These are phyloP conservation scores for Cyclotella atomus DNA, from an alignment of 108 stramenopile genomes.

Conservation along the genomic window DNA sequence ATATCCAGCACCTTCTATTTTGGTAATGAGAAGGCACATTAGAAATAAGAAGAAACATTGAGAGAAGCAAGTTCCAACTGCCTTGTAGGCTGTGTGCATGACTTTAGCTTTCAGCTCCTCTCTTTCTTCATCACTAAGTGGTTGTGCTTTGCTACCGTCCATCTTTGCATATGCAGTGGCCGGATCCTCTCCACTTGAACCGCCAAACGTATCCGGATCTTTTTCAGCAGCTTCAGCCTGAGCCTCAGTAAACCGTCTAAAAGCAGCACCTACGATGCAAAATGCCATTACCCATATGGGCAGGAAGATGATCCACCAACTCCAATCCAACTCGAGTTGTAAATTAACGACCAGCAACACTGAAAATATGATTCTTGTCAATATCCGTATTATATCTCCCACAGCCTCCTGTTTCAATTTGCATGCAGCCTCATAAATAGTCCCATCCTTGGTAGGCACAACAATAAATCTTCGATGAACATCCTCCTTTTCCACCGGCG, in stretches of 20 bases:
- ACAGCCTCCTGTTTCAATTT: constrained; percentile 62
- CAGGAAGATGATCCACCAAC: constrained; percentile 87
- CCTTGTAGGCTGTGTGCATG: constrained; percentile 58
- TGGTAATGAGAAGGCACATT: constrained; percentile 68
- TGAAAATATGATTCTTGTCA: constrained; percentile 64
- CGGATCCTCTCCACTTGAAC: not conserved
- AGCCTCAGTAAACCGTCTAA: constrained; percentile 63
- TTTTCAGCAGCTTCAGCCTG: constrained; percentile 63
- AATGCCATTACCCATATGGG: constrained; percentile 72
- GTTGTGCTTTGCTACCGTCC: constrained; percentile 33
- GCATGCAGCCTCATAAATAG: constrained; percentile 69
- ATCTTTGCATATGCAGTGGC: constrained; percentile 29
- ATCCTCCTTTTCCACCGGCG: constrained; percentile 69
- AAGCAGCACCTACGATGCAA: constrained; percentile 64
- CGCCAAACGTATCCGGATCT: constrained; percentile 71
- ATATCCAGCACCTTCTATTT: constrained; percentile 81
- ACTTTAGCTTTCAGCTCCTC: constrained; percentile 83
- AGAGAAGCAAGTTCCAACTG: constrained; percentile 76
- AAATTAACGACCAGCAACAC: constrained; percentile 68
- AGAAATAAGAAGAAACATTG: constrained; percentile 77
- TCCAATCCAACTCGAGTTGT: constrained; percentile 65
- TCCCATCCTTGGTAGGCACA: constrained; percentile 62
- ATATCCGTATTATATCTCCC: constrained; percentile 65
- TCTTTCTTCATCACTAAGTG: constrained; percentile 75
- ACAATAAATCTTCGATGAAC: constrained; percentile 74